These are phyloP conservation scores for Leishmania gerbilli DNA, from an alignment of 208 protist genomes.

Conservation along the genomic window DNA sequence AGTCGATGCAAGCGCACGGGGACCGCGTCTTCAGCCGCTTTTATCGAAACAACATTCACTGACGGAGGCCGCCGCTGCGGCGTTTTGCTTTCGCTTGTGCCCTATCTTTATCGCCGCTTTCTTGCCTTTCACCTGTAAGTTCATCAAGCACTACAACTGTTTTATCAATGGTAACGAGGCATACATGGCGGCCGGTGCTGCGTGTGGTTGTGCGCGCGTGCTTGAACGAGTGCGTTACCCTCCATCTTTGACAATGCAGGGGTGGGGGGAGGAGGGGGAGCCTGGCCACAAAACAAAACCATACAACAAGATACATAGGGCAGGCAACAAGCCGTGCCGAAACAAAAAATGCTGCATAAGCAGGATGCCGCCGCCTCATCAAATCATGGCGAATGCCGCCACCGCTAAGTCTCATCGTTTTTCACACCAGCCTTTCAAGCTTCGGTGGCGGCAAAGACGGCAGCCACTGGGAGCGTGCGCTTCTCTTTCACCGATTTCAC, in stretches of 20 bases:
- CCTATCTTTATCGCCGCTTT: background rate
- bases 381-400: background rate
- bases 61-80: background rate
- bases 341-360: background rate
- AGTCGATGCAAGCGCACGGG: conserved; percentile 78
- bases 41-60: conserved; percentile 87
- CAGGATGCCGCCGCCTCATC: background rate
- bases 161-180: background rate
- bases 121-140: too few species aligned
- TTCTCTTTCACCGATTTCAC: background rate
- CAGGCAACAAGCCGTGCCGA: background rate
- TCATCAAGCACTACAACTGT: background rate
- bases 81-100: background rate
- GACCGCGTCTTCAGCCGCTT: conserved; percentile 84
- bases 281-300: background rate
- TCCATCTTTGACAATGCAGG: background rate
- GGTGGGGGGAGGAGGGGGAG: too few species aligned
- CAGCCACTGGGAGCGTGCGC: background rate
- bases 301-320: background rate
- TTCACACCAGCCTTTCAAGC: background rate
- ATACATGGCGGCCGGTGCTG: background rate
- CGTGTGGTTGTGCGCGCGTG: background rate
- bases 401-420: background rate
- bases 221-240: background rate
- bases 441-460: background rate